Base-by-base conservation (phyloP, 2,329 filamentous ascomycete genomes). In the Hypoxylon rubiginosum region DNA sequence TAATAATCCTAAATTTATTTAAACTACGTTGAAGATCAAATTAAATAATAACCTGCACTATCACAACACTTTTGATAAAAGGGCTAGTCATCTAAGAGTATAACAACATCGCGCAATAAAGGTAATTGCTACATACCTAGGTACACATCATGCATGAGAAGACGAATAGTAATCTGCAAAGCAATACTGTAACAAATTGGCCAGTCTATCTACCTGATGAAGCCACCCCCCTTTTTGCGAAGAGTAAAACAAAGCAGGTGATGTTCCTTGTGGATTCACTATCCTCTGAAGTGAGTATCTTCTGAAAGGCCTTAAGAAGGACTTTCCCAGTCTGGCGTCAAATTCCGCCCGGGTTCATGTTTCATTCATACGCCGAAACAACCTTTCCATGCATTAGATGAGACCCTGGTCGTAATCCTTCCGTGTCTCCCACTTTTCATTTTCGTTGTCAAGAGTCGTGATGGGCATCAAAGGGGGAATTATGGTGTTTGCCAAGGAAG, bases 171-270 rank as follows among this genome's bases (percentile, higher is more conserved):
- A 28, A n/a, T 51, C 13, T 26, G 45, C 45, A 63, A 65, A 69
- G 26, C 49, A 63, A 68, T 68, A 70, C 67, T 67, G 64, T 64
- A 64, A 71, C 69, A 70, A 68, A 69, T 72, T 73, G 71, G 68
- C 69, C 74, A 72, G 69, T 75, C 74, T 75, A 75, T 76, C 73
- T 75, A 75, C 71, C 62, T 54, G 48, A 69, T 63, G 62, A 72
- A 73, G 64, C 69, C 70, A 68, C 65, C 62, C 61, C n/a, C 30
- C 64, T 50, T 61, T 69, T 58, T 58, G 36, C 58, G 50, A 68
- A 62, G 28, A 53, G 48, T 58, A 66, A 68, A 53, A 67, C 64
- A 71, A 66, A 71, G 65, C 67, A 71, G 71, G 56, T 55, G 45
- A 32, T 19, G 24, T 50, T 50, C 46, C 46, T n/a, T 50, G 8